Evolutionary conservation across 495 filamentous ascomycete genomes (phyloP), one percentile per base, ranked within the genome.

Genomic region (Parathielavia appendiculata): DNA sequence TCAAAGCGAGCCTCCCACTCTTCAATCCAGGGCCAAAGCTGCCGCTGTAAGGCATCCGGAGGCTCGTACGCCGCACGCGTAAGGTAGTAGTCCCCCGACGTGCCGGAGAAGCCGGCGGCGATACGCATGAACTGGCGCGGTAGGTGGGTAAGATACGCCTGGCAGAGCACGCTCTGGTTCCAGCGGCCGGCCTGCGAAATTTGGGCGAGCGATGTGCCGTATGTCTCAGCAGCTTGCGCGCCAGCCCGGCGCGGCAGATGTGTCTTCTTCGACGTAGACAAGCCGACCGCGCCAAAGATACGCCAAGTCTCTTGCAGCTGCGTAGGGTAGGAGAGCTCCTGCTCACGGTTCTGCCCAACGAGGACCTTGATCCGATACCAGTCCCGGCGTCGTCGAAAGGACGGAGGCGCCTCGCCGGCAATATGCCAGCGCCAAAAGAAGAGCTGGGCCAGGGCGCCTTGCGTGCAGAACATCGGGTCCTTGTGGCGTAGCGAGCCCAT

Each of bases 1-100:
- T 46, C 22, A 19, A 46, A 46, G 44, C 44, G 44, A 46, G 44
- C 17, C 44, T 46, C 44, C 44, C 44, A 46, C 44, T 46, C 44
- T 46, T 46, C 44, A 19, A 46, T 16, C 44, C 22, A 46, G 7
- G 22, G 17, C 44, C 22, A 46, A 8, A 46, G 44, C 44, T 46
- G 44, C 44, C 44, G 20, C 44, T 46, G 40, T 16, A 43, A 17
- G 40, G 40, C 16, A 16, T n/a, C 40, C 6, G 40, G 40, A 43
- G 40, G 40, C 40, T 43, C 40, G 40, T 17, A 43, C 6, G n/a
- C 40, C 16, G 40, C 40, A 16, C 40, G 40, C 13, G 40, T 7
- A 7, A 43, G n/a, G n/a, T 16, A 43, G 40, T n/a, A 43, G 40
- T 43, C 40, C 16, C 40, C 40, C 40, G 13, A 19, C 6, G 40